Evolutionary conservation across 495 filamentous ascomycete species (phyloP), one percentile per base, ranked within the genome.

Genomic region (Aspergillus nidulans): DNA sequence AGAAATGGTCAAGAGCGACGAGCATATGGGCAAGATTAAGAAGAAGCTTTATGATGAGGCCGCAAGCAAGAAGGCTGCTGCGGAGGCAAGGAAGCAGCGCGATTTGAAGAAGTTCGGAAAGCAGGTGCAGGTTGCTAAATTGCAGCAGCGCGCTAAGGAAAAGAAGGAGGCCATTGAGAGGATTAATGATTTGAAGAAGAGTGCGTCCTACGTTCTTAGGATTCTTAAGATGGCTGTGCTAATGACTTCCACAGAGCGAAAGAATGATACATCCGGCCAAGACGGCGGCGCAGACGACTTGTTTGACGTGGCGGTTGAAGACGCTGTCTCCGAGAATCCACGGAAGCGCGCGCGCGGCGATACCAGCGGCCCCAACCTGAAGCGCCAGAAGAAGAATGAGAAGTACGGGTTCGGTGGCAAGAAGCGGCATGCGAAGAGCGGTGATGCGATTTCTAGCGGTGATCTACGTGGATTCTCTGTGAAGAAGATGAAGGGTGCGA

Each of bases 51-150:
- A 92, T 55, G 92, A 97, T 59, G 91, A 92, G 69, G 94, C 92
- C 9, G 89, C 92, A 26, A 74, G 79, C 47, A 96, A 94, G 81
- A 96, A 96, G 80, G 92, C 95, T 2, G 81, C 90, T 6, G 84
- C 86, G 18, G 94, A 98, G 70, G 94, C 94, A 23, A 83, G 90
- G 67, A 88, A 88, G 75, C 91, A 89, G 78, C 79, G 94, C 55
- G 94, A 98, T 73, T 77, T 97, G 59, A 97, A 96, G 85, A 97
- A 97, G 74, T 98, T 97, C 73, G 94, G 94, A 59, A 98, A 98
- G 77, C 89, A 96, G 75, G 94, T 97, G 56, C 94, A 98, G 79
- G 85, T 95, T 58, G 91, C 90, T 57, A 97, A 96, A 81, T 69
- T 92, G 75, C 92, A 96, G 73, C 92, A 97, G 79, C 73, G 94